A percentile compares a stretch with the other conserved stretches of the same genome.
Conservation (phyloP, 441 rosid genomes). For the Arabidopsis hybrid region DNA sequence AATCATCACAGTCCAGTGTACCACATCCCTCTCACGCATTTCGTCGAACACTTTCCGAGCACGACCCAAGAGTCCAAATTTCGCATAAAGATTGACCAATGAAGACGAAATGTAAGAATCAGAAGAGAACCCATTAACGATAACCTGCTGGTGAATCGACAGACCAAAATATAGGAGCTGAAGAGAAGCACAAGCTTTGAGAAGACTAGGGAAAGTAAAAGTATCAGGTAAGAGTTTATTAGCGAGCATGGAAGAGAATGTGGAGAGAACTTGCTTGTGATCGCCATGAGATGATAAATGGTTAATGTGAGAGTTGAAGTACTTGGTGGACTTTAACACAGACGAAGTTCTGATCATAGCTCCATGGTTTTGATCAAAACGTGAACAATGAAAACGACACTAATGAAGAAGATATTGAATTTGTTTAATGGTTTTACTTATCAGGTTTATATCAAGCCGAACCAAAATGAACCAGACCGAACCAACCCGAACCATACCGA, state of each 20-base stretch:
- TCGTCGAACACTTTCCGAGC: conserved; percentile 58
- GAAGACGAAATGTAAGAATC: conserved; percentile 61
- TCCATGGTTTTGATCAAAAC: conserved; percentile 27
- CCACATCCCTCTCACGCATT: conserved; percentile 55
- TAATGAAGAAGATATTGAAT: neutral
- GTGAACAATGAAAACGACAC: neutral
- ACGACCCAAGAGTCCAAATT: conserved; percentile 35
- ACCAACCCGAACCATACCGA: neutral
- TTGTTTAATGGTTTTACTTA: neutral
- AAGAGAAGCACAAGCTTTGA: conserved; percentile 63
- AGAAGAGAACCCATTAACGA: conserved; percentile 58
- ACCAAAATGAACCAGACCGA: neutral
- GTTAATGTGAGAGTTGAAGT: conserved; percentile 50
- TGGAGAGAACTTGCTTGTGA: conserved; percentile 45
- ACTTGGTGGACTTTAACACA: conserved; percentile 41
- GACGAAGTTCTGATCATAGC: conserved; percentile 43
- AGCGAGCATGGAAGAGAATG: conserved; percentile 52
- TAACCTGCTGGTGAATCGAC: conserved; percentile 52
- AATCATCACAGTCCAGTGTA: conserved; percentile 57
- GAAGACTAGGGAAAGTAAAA: conserved; percentile 57
- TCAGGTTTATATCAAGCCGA: neutral
- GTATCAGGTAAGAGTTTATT: conserved; percentile 46
- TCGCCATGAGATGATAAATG: conserved; percentile 52
- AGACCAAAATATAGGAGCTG: conserved; percentile 53
- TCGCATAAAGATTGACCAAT: conserved; percentile 54